Evolutionary conservation across 129 eudicot species (phyloP).

Genomic region (Helianthus tuberosus): DNA sequence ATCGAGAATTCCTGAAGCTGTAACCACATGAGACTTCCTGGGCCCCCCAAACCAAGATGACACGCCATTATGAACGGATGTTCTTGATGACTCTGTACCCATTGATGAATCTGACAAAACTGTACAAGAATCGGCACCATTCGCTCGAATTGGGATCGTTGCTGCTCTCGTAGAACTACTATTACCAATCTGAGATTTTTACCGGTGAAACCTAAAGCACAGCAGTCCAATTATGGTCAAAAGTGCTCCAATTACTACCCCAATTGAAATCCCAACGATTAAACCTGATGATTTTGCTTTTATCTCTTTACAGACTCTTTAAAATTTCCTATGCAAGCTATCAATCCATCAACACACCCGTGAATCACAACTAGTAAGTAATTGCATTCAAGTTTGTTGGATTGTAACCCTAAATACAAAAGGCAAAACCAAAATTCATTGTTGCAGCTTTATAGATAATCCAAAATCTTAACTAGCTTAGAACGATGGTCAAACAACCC

Average conservation of each 20-base stretch:
- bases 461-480: not conserved
- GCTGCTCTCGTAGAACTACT: slow-evolving; percentile 84
- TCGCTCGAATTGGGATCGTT: slow-evolving; percentile 68
- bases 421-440: not conserved
- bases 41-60: slow-evolving; percentile 63
- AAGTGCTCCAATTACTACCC: slow-evolving; percentile 82
- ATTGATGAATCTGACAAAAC: slow-evolving; percentile 75
- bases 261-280: slow-evolving; percentile 83
- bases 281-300: slow-evolving; percentile 61
- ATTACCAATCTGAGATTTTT: slow-evolving; percentile 73
- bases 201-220: slow-evolving; percentile 74
- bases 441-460: slow-evolving; percentile 11
- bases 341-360: slow-evolving; percentile 35
- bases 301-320: slow-evolving; percentile 44
- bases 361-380: not conserved
- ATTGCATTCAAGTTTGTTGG: not conserved
- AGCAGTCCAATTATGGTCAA: slow-evolving; percentile 62
- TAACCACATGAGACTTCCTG: slow-evolving; percentile 64
- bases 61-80: slow-evolving; percentile 38
- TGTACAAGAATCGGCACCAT: slow-evolving; percentile 86
- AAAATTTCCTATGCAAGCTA: slow-evolving; percentile 21
- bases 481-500: slow-evolving; percentile 4
- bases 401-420: not conserved
- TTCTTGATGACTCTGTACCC: slow-evolving; percentile 78
- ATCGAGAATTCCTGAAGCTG: slow-evolving; percentile 92